phyloP scores from a whole-genome alignment of 345 rosid genomes.

The Pistacia atlantica region DNA sequence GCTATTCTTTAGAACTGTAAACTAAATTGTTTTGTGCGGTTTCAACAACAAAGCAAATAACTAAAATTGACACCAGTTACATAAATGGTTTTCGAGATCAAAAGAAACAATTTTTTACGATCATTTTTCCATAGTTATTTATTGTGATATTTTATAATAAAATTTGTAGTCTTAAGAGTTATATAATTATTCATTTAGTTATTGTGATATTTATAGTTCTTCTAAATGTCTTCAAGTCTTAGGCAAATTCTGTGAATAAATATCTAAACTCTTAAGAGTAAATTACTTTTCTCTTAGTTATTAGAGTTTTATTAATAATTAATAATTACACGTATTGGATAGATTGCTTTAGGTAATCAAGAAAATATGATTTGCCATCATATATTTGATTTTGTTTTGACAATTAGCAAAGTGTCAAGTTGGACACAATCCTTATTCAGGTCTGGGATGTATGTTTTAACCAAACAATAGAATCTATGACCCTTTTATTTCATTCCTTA shows the following conservation, averaged over 20 bases:
- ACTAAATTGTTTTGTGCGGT: too few species aligned
- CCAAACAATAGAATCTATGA: background rate
- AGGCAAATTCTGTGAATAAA: background rate
- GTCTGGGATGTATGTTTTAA: background rate
- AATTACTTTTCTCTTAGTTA: background rate
- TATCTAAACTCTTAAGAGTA: background rate
- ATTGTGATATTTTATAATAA: too few species aligned
- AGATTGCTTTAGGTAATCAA: background rate
- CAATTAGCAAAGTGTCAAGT: background rate
- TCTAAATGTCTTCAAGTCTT: background rate
- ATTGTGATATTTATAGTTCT: background rate
- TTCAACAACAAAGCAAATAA: too few species aligned
- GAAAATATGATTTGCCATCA: background rate
- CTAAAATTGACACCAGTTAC: too few species aligned
- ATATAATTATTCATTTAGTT: too few species aligned
- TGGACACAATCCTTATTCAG: background rate
- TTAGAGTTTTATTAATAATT: too few species aligned
- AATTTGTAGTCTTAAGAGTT: too few species aligned
- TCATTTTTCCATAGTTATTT: too few species aligned
- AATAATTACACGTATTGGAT: background rate
- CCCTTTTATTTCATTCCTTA: background rate
- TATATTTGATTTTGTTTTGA: background rate
- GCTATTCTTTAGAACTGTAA: too few species aligned
- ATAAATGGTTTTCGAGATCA: too few species aligned
- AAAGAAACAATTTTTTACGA: too few species aligned